A percentile compares a stretch with the other conserved stretches of the same genome.
phyloP scores from a whole-genome alignment of 169 alveolate species.

The Pseudocohnilembus persalinus region DNA sequence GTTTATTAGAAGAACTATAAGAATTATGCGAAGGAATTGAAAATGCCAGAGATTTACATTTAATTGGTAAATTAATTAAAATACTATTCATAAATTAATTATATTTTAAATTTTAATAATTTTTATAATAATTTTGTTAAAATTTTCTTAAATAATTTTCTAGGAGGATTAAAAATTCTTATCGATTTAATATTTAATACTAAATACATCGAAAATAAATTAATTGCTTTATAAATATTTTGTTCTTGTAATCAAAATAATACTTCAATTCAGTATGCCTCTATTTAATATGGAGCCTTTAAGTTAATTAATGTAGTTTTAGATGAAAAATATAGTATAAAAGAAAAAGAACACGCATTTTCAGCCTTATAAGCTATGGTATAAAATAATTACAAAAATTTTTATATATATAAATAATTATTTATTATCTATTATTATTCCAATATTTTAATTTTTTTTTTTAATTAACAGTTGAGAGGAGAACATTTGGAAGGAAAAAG shows the following conservation, averaged over 20 bases:
- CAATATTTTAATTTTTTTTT: too few species aligned
- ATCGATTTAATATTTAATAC: background rate
- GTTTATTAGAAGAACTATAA: constrained; percentile 25
- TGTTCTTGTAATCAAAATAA: constrained; percentile 18
- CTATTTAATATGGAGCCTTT: constrained; percentile 15
- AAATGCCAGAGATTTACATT: constrained; percentile 17
- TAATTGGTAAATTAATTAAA: background rate
- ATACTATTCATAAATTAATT: background rate
- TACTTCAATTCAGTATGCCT: constrained; percentile 4
- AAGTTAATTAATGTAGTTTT: constrained; percentile 9
- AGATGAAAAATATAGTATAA: constrained; percentile 6
- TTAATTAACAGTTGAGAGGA: background rate
- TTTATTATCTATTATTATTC: background rate
- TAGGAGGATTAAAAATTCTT: background rate
- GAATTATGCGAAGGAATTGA: constrained; percentile 40
- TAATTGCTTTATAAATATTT: constrained; percentile 11
- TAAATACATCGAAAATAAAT: background rate
- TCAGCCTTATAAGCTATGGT: constrained; percentile 8
- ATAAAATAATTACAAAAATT: too few species aligned
- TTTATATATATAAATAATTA: too few species aligned
- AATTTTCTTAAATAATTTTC: background rate
- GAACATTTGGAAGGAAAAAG: constrained; percentile 24
- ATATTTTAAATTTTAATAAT: constrained; percentile 2
- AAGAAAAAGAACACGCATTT: constrained; percentile 15
- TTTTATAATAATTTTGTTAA: background rate